Percentiles rank a stretch among this genome's conserved stretches.
These are phyloP conservation scores for Corchorus olitorius DNA, from an alignment of 345 rosid genomes.

Conservation along the genomic window DNA sequence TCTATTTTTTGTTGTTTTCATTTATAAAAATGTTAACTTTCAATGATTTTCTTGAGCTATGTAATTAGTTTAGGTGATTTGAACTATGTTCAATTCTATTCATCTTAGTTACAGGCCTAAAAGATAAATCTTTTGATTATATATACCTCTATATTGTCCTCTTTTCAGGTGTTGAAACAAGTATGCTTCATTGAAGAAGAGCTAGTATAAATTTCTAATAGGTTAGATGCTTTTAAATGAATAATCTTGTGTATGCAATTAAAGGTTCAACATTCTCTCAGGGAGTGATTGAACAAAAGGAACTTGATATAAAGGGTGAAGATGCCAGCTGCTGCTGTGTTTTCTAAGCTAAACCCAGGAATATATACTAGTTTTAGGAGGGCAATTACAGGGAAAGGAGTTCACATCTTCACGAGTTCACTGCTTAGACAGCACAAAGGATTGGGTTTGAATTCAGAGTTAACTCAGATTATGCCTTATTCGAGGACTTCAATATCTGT, in stretches of 20 bases:
- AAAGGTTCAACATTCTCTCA: slow-evolving; percentile 7
- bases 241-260: slow-evolving; percentile 4
- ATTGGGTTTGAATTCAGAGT: slow-evolving; percentile 18
- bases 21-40: not conserved
- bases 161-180: slow-evolving; percentile 22
- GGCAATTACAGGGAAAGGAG: slow-evolving; percentile 23
- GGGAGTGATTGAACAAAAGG: slow-evolving; percentile 22
- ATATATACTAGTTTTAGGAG: slow-evolving; percentile 46
- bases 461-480: slow-evolving; percentile 22
- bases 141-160: slow-evolving; percentile 10
- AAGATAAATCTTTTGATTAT: not conserved
- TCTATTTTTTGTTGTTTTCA: not conserved
- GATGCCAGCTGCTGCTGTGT: slow-evolving; percentile 60
- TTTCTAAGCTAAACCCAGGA: slow-evolving; percentile 48
- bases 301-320: slow-evolving; percentile 28
- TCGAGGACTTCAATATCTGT: slow-evolving; percentile 27
- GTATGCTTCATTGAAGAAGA: not conserved
- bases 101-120: not conserved
- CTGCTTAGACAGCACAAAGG: slow-evolving; percentile 27
- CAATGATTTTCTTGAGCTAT: not conserved
- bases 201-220: not conserved
- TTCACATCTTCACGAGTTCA: slow-evolving; percentile 23
- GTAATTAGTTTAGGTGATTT: slow-evolving; percentile 3
- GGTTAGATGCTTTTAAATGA: slow-evolving; percentile 19
- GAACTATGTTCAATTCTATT: not conserved